Evolutionary conservation across 352 stramenopile species (phyloP), one percentile per base, ranked within the genome.

Genomic region (Phytophthora quininea): DNA sequence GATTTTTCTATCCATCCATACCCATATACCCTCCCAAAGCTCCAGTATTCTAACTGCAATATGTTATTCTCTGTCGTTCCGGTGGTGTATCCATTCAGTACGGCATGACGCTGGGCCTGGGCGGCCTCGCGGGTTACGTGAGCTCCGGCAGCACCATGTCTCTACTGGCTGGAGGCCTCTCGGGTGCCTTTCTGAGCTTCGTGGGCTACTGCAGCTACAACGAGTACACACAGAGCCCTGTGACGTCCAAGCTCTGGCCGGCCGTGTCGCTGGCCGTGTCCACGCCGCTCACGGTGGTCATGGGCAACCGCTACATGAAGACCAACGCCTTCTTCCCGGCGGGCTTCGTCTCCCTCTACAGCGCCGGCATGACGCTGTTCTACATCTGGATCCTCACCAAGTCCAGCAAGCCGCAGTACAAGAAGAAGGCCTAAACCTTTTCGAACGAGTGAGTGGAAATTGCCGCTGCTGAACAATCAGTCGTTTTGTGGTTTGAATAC

Each of bases 141-240:
- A 92, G 79, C 79, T 86, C 86, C 4, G 88, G 86, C 14, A 92
- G 82, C 64, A 79, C 75, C 27, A 91, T 75, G 51, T 93, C 85
- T 2, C 67, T 83, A 24, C 54, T 90, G 50, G 85, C 84, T 11
- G 86, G 88, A 54, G 80, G 84, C 27, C 75, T 77, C 11, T 85
- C 86, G 7, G 88, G 88, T 38, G 73, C 83, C 27, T 88, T 94
- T 63, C 70, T 95, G 56, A 90, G 75, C 70, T 83, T 94, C 49
- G 76, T 95, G 53, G 86, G 88, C 69, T 93, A 92, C 71, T 88
- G 79, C 69, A 93, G 85, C 69, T 91, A 92, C 64, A 89, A 91
- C 68, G 87, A 95, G 62, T 95, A 92, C 75, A 84, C 75, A 67
- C 86, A 93, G 72, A 88, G 78, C 62, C 81, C 86, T 0, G 79